phyloP scores from a whole-genome alignment of 129 eudicot species.

The Flaveria brownii region DNA sequence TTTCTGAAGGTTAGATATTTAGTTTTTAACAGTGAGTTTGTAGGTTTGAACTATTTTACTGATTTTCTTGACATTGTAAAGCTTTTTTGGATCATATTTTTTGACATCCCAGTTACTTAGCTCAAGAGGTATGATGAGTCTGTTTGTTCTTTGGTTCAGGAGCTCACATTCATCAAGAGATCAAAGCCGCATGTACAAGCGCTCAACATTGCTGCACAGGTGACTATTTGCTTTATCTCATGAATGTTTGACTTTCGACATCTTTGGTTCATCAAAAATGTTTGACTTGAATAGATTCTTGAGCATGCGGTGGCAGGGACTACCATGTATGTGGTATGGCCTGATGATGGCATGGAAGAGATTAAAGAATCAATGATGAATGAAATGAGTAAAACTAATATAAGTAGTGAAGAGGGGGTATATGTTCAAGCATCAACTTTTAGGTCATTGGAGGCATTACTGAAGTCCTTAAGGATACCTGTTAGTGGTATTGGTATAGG shows the following conservation, averaged over 20 bases:
- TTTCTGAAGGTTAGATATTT: background rate
- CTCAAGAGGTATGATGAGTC: background rate
- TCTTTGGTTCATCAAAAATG: background rate
- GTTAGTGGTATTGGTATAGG: slow-evolving; percentile 90
- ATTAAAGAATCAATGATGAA: slow-evolving; percentile 67
- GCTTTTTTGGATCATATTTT: background rate
- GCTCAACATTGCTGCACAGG: slow-evolving; percentile 90
- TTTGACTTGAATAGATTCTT: slow-evolving; percentile 54
- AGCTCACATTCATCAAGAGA: slow-evolving; percentile 73
- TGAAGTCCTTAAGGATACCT: slow-evolving; percentile 75
- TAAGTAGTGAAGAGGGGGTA: slow-evolving; percentile 71
- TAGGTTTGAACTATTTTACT: slow-evolving; percentile 2
- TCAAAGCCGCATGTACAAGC: slow-evolving; percentile 86
- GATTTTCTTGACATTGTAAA: background rate
- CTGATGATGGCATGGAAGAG: slow-evolving; percentile 71
- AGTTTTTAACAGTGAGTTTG: background rate
- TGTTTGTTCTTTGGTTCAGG: slow-evolving; percentile 45
- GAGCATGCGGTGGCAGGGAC: slow-evolving; percentile 98
- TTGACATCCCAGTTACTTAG: background rate
- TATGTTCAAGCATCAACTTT: slow-evolving; percentile 91
- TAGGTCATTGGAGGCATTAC: slow-evolving; percentile 84
- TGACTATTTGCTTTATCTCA: slow-evolving; percentile 27
- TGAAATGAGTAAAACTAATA: slow-evolving; percentile 83
- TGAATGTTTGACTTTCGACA: background rate
- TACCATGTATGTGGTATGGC: slow-evolving; percentile 63